Percentiles rank a stretch among this genome's conserved stretches.
Evolutionary conservation across 1,284 basidiomycete species (phyloP).

Genomic region (Golubevia sp.): DNA sequence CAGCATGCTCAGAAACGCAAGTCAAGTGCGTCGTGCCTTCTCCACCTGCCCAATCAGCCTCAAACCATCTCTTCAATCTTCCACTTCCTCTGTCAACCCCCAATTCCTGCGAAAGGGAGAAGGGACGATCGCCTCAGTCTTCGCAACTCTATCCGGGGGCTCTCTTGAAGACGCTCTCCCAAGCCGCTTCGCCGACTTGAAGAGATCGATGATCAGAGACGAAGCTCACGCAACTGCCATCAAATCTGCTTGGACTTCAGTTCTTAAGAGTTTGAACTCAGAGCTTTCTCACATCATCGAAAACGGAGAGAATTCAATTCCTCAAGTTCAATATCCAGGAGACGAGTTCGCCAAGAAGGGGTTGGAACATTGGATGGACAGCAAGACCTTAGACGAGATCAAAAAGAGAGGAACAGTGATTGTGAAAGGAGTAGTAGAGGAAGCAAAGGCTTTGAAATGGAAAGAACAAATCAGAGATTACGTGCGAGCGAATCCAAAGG

Average conservation of each 20-base stretch:
- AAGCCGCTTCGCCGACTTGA: constrained; percentile 27
- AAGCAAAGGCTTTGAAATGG: constrained; percentile 18
- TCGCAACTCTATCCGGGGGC: constrained; percentile 33
- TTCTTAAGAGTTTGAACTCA: constrained; percentile 16
- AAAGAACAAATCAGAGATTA: constrained; percentile 31
- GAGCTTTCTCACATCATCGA: constrained; percentile 14
- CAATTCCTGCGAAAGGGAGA: constrained; percentile 18
- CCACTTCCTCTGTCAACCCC: no score
- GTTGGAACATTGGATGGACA: constrained; percentile 23
- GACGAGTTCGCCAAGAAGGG: background rate
- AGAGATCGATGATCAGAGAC: constrained; percentile 18
- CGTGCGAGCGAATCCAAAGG: constrained; percentile 20
- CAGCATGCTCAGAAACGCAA: no score
- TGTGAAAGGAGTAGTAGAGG: constrained; percentile 28
- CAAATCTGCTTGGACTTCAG: constrained; percentile 16
- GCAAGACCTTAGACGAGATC: constrained; percentile 16
- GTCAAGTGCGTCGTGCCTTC: no score
- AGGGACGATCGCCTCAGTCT: constrained; percentile 40
- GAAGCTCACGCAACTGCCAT: constrained; percentile 19
- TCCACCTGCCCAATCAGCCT: no score
- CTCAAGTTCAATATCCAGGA: constrained; percentile 20
- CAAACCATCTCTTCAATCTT: no score
- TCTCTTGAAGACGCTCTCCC: constrained; percentile 32
- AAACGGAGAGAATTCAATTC: constrained; percentile 18
- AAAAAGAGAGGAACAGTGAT: constrained; percentile 31